Evolutionary conservation across 179 eudicot genomes (phyloP), one percentile per base, ranked within the genome.

Genomic region (Amaranthus tricolor): DNA sequence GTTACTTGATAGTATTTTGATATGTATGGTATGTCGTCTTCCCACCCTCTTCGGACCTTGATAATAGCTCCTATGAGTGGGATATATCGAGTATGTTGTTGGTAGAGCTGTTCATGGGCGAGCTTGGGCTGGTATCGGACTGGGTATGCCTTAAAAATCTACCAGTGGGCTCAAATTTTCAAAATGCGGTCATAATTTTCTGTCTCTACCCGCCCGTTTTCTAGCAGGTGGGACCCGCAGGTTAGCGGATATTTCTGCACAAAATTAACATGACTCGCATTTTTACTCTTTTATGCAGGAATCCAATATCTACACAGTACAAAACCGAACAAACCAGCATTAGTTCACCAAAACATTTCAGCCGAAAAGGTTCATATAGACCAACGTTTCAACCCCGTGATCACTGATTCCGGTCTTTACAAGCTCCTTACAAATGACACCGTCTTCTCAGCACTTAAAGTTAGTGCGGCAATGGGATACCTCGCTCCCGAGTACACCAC

Each of bases 381-480:
- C 84, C 81, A 81, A 15, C 80, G 79, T 19, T 84, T 79, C 81
- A 89, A 83, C 75, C 97, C 98, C 0, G 40, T 86, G 61, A 76
- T 95, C 16, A 84, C 92, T 0, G 93, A 84, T 65, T 87, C 92
- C 0, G 97, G 97, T 52, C 84, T 95, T 4, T 89, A 91, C 86
- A 89, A 86, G 68, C 89, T 95, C 16, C 84, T 95, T 2, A 96
- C 96, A 0, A 89, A 95, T 67, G 99, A 95, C 80, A 82, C 91
- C 4, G 86, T 95, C 66, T 95, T 87, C 82, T 93, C 99, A 9
- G 77, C 92, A 1, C 90, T 95, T 56, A 95, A 95, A 75, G 82
- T 88, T 2, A 89, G 97, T 71, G 99, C 99, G 49, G 99, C 97
- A 6, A 95, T 93, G 99, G 99, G 99, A 13, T 95, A 95, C 76